Percentiles rank a stretch among this genome's conserved stretches.
These are phyloP conservation scores for Rhizopogon vesiculosus DNA, from an alignment of 768 basidiomycete genomes.

Conservation along the genomic window DNA sequence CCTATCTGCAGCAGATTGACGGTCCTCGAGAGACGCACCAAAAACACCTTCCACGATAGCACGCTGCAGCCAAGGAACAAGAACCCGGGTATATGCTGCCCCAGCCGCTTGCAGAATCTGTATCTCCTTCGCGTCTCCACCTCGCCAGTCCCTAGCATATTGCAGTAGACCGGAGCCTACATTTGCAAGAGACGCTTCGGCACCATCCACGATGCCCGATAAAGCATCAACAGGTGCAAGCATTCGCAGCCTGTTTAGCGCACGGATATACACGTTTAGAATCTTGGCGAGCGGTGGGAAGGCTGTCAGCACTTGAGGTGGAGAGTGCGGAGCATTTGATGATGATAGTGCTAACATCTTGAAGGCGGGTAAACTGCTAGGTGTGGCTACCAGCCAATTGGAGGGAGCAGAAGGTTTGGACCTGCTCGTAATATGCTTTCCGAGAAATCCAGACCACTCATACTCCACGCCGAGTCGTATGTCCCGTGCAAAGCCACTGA, in stretches of 20 bases:
- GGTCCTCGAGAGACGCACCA: conserved; percentile 28
- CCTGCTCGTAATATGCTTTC: conserved; percentile 12
- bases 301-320: conserved; percentile 65
- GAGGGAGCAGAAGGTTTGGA: conserved; percentile 34
- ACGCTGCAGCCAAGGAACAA: conserved; percentile 67
- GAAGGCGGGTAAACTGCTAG: conserved; percentile 26
- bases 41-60: conserved; percentile 78
- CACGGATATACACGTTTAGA: conserved; percentile 66
- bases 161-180: conserved; percentile 41
- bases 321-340: conserved; percentile 48
- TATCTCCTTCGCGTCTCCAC: conserved; percentile 25
- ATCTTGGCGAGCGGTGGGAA: conserved; percentile 73
- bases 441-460: conserved; percentile 30
- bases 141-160: conserved; percentile 38
- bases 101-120: conserved; percentile 45
- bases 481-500: conserved; percentile 49
- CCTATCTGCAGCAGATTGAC: neutral
- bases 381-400: conserved; percentile 44
- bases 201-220: conserved; percentile 38
- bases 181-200: conserved; percentile 48
- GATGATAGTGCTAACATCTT: conserved; percentile 14
- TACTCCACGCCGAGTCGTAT: conserved; percentile 20
- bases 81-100: conserved; percentile 51
- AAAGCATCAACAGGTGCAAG: conserved; percentile 68
- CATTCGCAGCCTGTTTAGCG: conserved; percentile 77